phyloP scores from a whole-genome alignment of 805 yeast species.

The Teunomyces panamensis region DNA sequence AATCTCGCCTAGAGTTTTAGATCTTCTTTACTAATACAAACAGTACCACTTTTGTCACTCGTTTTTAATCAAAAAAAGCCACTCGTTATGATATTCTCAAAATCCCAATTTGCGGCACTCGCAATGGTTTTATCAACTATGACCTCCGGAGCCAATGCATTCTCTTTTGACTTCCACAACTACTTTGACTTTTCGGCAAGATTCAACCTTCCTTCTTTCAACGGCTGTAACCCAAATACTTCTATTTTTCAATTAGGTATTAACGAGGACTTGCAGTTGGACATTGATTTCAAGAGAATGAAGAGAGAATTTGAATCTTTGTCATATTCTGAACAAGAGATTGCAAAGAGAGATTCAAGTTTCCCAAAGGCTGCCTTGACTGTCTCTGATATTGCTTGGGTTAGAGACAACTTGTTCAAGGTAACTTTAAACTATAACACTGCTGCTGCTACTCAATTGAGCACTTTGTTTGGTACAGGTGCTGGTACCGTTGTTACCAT shows the following conservation, averaged over 20 bases:
- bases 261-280: slow-evolving; percentile 10
- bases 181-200: slow-evolving; percentile 10
- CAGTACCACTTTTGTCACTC: slow-evolving; percentile 4
- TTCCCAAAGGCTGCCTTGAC: slow-evolving; percentile 16
- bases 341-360: slow-evolving; percentile 7
- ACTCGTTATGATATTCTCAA: slow-evolving; percentile 10
- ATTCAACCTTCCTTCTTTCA: slow-evolving; percentile 5
- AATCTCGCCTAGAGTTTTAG: not conserved
- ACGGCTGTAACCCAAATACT: slow-evolving; percentile 6
- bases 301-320: slow-evolving; percentile 8
- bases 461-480: slow-evolving; percentile 8
- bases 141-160: slow-evolving; percentile 7
- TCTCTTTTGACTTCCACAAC: slow-evolving; percentile 4
- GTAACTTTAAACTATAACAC: slow-evolving; percentile 18
- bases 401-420: slow-evolving; percentile 16
- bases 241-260: slow-evolving; percentile 11
- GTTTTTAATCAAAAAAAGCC: not conserved
- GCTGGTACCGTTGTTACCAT: slow-evolving; percentile 7
- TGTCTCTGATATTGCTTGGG: slow-evolving; percentile 15
- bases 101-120: slow-evolving; percentile 13
- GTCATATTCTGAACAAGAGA: not conserved
- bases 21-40: not conserved
- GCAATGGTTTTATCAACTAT: slow-evolving; percentile 9
- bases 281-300: slow-evolving; percentile 7
- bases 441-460: slow-evolving; percentile 13